phyloP scores from a whole-genome alignment of 2,329 filamentous ascomycete species.

The Furcasterigmium furcatum region DNA sequence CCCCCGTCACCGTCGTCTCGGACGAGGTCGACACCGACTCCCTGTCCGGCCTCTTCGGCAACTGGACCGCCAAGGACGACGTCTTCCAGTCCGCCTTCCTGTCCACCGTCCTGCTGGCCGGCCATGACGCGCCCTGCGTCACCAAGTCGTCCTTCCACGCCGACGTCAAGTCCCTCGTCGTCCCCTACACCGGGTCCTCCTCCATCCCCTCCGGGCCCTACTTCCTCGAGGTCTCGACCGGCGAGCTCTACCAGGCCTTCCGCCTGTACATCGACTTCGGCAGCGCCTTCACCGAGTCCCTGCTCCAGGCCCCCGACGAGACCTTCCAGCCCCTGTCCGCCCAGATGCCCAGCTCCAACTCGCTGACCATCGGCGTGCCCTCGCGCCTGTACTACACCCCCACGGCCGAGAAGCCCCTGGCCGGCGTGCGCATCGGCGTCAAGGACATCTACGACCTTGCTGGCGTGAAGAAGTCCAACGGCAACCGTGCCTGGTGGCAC shows the following conservation, averaged over 20 bases:
- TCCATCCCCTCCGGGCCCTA: slow-evolving; percentile 29
- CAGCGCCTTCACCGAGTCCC: slow-evolving; percentile 23
- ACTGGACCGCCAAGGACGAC: slow-evolving; percentile 24
- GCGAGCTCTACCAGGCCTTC: slow-evolving; percentile 27
- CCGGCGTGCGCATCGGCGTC: slow-evolving; percentile 57
- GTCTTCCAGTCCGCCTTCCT: slow-evolving; percentile 21
- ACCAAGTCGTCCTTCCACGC: slow-evolving; percentile 9
- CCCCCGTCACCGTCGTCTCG: slow-evolving; percentile 27
- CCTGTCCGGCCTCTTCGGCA: slow-evolving; percentile 19
- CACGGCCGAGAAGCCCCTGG: slow-evolving; percentile 51
- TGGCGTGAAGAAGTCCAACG: slow-evolving; percentile 49
- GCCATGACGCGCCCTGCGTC: slow-evolving; percentile 10
- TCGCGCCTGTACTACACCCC: slow-evolving; percentile 57
- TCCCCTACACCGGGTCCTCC: slow-evolving; percentile 12
- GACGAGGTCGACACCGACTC: slow-evolving; percentile 13
- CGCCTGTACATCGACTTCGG: slow-evolving; percentile 31
- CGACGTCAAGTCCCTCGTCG: slow-evolving; percentile 11
- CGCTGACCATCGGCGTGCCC: slow-evolving; percentile 44
- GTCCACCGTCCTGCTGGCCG: slow-evolving; percentile 15
- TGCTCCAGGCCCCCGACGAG: slow-evolving; percentile 25
- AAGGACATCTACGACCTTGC: slow-evolving; percentile 61
- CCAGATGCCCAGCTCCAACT: slow-evolving; percentile 20
- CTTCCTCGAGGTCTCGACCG: slow-evolving; percentile 27
- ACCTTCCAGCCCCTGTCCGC: slow-evolving; percentile 28
- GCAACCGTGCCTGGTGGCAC: slow-evolving; percentile 54